Base-by-base conservation (phyloP, 148 eudicot genomes). In the Arbutus unedo region DNA sequence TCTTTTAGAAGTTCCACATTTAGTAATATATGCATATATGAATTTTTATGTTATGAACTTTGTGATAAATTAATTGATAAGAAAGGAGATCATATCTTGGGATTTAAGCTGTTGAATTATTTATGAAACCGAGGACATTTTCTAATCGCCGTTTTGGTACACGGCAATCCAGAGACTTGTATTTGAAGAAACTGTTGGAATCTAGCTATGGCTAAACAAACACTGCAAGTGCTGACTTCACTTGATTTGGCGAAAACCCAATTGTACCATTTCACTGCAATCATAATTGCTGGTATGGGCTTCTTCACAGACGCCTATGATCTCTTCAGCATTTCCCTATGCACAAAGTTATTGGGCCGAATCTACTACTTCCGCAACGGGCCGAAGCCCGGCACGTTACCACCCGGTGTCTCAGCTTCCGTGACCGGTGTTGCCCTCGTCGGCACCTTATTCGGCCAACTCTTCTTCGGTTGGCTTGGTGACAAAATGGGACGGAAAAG, bases 391-490 rank as follows among this genome's bases (percentile, higher is more conserved):
- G 87, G 89, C 21, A 25, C 71, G 18, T 57, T 87, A 8, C 87
- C 89, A 5, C 84, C 87, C 1, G 53, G 23, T 11, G 87, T 85
- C 41, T 25, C 85, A 4, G 66, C 89, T 3, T 68, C 84, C 0
- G 87, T 87, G 31, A 85, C 82, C 18, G 87, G 89, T 15, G 89
- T 87, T 13, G 87, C 89, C 53, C 45, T 82, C 8, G 47, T 82
- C 15, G 93, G 93, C 4, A 90, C 91, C 51, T 86, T 90, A 23
- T 7, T 82, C 0, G 93, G 93, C 9, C 93, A 90, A 59, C 92
- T 90, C 73, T 91, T 91, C 84, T 91, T 91, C 18, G 93, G 93
- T 38, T 91, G 93, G 93, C 89, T 91, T 4, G 93, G 92, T 9
- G 92, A 90, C 75, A 87, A 90, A 50, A 74, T 90, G 90, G 90